Base-by-base conservation (phyloP, 2,329 filamentous ascomycete genomes). In the Talaromyces rugulosus region DNA sequence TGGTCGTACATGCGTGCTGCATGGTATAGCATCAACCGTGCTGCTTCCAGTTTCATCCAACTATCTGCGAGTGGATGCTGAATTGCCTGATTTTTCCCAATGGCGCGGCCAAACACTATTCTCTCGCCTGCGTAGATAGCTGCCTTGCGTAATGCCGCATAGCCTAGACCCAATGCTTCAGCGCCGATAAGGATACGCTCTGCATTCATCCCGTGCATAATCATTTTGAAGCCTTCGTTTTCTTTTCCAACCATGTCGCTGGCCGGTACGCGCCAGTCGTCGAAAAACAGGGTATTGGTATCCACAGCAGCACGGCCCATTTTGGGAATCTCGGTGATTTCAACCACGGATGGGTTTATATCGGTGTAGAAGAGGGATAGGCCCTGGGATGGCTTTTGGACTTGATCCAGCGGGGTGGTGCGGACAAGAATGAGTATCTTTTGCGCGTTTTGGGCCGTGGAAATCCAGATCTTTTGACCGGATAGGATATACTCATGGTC, bases 341-440 rank as follows among this genome's bases (percentile, higher is more conserved):
- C 63, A 3, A 81, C 77, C 40, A 69, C 66, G 5, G 64, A 61
- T 2, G 70, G 66, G 59, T 80, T 70, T 0, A 80, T 65, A 54
- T 79, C 75, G 1, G 78, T 81, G 64, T 80, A 81, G 66, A 81
- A 81, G 5, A 81, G 70, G 1, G 76, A 78, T 4, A 81, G 68
- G 0, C 78, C 79, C 31, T 79, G 74, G 1, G 73, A 76, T 1
- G 75, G 70, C 58, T 79, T 81, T 58, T 70, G 70, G 6, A 79
- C 77, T 55, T 78, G 66, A n/a, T 77, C 74, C 5, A 78, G 67
- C 2, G 72, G 75, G 18, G 74, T 80, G 5, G 77, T 81, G 5
- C 89, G 61, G 89, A 87, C 7, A 83, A 90, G 0, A 85, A 96
- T 66, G 92, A 97, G 71, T 91, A 96, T 71, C 81, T 98, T 1